Evolutionary conservation across 352 stramenopile species (phyloP).

Genomic region (Globisporangium splendens): DNA sequence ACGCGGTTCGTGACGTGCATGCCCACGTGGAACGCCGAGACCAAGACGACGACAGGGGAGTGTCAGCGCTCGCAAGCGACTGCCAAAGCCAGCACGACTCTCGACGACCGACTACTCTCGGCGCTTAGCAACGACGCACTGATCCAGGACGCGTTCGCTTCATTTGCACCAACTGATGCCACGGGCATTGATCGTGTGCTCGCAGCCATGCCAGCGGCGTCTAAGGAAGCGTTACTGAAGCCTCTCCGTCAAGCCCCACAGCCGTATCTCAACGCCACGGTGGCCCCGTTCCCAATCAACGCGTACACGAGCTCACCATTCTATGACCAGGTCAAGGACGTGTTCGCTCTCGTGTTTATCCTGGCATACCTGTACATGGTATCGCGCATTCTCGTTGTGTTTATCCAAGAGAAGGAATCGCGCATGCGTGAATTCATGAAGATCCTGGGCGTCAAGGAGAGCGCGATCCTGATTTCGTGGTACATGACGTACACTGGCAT

Average conservation of each 20-base stretch:
- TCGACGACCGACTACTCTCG: constrained; percentile 33
- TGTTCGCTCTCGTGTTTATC: constrained; percentile 91
- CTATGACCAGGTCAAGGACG: constrained; percentile 60
- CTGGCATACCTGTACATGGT: constrained; percentile 90
- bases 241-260: constrained; percentile 60
- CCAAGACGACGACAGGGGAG: constrained; percentile 30
- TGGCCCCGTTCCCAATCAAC: constrained; percentile 58
- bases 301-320: constrained; percentile 44
- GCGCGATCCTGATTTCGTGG: constrained; percentile 59
- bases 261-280: constrained; percentile 36
- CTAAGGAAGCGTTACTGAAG: constrained; percentile 32
- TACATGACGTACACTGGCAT: constrained; percentile 89
- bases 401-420: constrained; percentile 93
- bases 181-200: constrained; percentile 18
- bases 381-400: constrained; percentile 78
- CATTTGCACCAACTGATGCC: constrained; percentile 16
- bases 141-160: constrained; percentile 25
- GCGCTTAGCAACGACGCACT: constrained; percentile 41
- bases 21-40: constrained; percentile 37
- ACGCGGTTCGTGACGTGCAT: constrained; percentile 58
- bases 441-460: constrained; percentile 89
- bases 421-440: constrained; percentile 91
- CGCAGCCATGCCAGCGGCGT: constrained; percentile 17
- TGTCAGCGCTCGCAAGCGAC: constrained; percentile 37
- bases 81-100: constrained; percentile 20